A percentile compares a stretch with the other conserved stretches of the same genome.
These are phyloP conservation scores for Rhynchospora tenuis DNA, from an alignment of 176 grass and related monocot species.

Conservation along the genomic window DNA sequence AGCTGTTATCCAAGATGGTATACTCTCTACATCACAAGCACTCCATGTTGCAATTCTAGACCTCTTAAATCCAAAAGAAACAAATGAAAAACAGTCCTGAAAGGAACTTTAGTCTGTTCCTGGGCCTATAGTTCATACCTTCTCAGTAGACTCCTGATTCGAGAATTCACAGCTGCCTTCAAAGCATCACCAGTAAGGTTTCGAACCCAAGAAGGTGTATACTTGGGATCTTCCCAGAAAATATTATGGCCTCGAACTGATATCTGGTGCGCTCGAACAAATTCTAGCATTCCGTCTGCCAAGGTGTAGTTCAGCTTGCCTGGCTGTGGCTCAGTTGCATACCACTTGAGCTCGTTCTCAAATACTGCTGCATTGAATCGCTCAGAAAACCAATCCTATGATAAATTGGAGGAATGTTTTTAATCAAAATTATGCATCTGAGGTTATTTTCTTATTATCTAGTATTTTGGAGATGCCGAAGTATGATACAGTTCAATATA, in stretches of 20 bases:
- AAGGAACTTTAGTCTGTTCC: not conserved
- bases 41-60: not conserved
- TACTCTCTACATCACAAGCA: not conserved
- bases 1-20: not conserved
- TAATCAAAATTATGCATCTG: not conserved
- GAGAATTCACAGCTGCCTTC: conserved; percentile 40
- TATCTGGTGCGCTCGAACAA: conserved; percentile 49
- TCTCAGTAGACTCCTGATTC: conserved; percentile 57
- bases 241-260: conserved; percentile 83
- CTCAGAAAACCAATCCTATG: conserved; percentile 59
- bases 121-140: not conserved
- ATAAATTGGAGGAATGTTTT: not conserved
- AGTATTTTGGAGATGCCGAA: not conserved
- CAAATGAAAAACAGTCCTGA: not conserved
- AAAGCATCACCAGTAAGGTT: conserved; percentile 54
- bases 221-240: conserved; percentile 84
- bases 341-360: conserved; percentile 98
- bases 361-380: conserved; percentile 87
- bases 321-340: conserved; percentile 61
- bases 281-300: conserved; percentile 52
- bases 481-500: not conserved
- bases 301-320: conserved; percentile 57
- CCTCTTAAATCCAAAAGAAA: not conserved
- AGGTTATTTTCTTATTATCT: not conserved
- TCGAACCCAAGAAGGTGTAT: conserved; percentile 69